Percentiles rank a stretch among this genome's conserved stretches.
Conservation (phyloP, 306 rosid species). For the Cucurbita moschata region DNA sequence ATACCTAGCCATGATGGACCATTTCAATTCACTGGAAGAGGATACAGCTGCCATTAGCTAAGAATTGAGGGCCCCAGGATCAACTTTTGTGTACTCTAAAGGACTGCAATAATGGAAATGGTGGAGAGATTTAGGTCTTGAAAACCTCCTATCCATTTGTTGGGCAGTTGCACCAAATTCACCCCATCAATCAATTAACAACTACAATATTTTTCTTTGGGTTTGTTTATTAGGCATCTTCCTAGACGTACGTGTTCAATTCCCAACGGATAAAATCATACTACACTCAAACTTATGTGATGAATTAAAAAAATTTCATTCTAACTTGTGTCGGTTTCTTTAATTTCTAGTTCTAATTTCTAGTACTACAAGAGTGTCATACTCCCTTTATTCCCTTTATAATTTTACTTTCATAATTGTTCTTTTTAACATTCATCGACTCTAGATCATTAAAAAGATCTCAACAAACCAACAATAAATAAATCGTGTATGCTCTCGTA, state of each 20-base stretch:
- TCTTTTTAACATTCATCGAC: no score
- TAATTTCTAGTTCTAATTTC: not conserved
- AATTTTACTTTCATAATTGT: no score
- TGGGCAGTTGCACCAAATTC: not conserved
- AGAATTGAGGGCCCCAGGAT: not conserved
- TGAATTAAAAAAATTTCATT: not conserved
- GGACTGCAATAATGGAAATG: constrained; percentile 1
- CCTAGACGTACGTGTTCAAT: not conserved
- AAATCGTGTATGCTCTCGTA: no score
- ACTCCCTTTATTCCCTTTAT: no score
- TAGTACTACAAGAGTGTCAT: not conserved
- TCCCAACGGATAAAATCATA: not conserved
- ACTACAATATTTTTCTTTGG: not conserved
- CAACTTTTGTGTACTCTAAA: not conserved
- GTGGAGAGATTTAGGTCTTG: not conserved
- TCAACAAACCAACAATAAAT: no score
- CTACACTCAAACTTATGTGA: not conserved
- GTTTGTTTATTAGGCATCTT: not conserved
- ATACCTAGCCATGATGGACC: not conserved
- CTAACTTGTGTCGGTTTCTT: not conserved
- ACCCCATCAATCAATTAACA: not conserved
- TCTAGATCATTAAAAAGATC: no score
- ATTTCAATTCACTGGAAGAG: not conserved
- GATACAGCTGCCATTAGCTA: constrained; percentile 1
- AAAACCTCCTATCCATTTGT: not conserved